phyloP scores from a whole-genome alignment of 139 green algal genomes.

The Haematococcus lacustris region DNA sequence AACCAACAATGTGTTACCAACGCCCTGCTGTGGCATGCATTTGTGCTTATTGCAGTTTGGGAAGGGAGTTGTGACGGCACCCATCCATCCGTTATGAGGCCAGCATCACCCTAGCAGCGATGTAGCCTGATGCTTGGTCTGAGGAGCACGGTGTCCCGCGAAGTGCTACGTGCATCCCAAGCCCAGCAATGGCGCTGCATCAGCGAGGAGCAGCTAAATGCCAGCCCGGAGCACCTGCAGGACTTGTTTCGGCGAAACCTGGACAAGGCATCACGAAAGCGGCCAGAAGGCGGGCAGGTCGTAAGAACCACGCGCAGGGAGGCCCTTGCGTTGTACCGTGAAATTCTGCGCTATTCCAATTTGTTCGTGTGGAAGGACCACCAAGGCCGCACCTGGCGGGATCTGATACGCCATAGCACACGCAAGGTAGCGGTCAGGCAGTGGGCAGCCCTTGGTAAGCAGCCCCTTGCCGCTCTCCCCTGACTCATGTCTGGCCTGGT shows the following conservation, averaged over 20 bases:
- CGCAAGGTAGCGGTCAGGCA: too few species aligned
- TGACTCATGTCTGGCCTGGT: too few species aligned
- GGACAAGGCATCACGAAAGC: slow-evolving; percentile 18
- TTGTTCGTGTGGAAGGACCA: slow-evolving; percentile 59
- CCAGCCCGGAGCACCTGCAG: slow-evolving; percentile 26
- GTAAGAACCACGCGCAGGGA: slow-evolving; percentile 16
- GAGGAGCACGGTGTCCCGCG: background rate
- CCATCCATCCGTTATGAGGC: too few species aligned
- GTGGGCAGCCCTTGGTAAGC: too few species aligned
- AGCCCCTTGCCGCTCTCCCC: too few species aligned
- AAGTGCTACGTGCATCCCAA: too few species aligned
- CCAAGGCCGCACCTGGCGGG: slow-evolving; percentile 39
- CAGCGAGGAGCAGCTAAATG: slow-evolving; percentile 27
- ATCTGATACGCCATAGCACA: slow-evolving; percentile 42
- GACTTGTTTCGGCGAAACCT: slow-evolving; percentile 38
- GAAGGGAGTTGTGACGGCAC: too few species aligned
- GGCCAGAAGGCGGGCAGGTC: background rate
- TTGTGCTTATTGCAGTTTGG: too few species aligned
- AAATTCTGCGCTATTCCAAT: slow-evolving; percentile 48
- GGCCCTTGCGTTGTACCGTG: slow-evolving; percentile 46
- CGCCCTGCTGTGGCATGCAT: too few species aligned
- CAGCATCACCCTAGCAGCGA: too few species aligned
- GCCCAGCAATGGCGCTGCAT: slow-evolving; percentile 13
- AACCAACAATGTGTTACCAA: too few species aligned
- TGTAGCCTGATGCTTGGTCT: slow-evolving; percentile 18